A percentile compares a stretch with the other conserved stretches of the same genome.
Conservation (phyloP, 1,284 basidiomycete genomes). For the Pseudozyma hubeiensis region DNA sequence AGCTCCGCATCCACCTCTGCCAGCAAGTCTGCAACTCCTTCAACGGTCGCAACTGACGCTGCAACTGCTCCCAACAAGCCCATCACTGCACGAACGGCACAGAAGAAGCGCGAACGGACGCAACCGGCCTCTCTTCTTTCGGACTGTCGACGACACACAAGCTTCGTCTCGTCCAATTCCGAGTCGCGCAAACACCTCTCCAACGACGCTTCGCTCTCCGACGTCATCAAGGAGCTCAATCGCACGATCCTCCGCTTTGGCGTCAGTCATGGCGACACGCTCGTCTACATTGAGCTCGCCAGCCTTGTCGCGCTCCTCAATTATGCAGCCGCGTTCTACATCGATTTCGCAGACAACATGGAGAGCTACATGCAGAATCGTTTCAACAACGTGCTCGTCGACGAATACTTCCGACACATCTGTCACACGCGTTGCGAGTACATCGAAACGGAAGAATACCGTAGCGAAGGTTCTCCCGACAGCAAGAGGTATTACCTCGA, state of each 20-base stretch:
- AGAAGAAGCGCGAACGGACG: constrained; percentile 13
- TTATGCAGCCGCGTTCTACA: constrained; percentile 24
- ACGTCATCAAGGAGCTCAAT: constrained; percentile 25
- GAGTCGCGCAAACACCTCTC: constrained; percentile 11
- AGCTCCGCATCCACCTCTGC: not conserved
- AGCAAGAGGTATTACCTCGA: not conserved
- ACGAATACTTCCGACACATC: constrained; percentile 2
- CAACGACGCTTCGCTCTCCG: not conserved
- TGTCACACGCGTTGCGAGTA: constrained; percentile 5
- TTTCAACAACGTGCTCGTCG: not conserved
- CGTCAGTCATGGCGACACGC: not conserved
- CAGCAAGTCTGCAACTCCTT: not conserved
- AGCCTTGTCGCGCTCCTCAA: constrained; percentile 31
- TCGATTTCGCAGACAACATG: constrained; percentile 4
- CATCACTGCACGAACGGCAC: not conserved
- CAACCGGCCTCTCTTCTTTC: constrained; percentile 6
- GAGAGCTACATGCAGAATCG: constrained; percentile 9
- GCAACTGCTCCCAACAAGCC: not conserved
- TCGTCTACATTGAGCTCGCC: constrained; percentile 17
- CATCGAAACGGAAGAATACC: constrained; percentile 30
- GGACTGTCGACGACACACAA: constrained; percentile 15
- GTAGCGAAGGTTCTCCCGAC: not conserved
- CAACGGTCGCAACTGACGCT: not conserved
- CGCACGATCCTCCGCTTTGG: constrained; percentile 13
- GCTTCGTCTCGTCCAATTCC: constrained; percentile 13